Percentiles rank a stretch among this genome's conserved stretches.
These are phyloP conservation scores for Colletotrichum sidae DNA, from an alignment of 2,329 filamentous ascomycete species.

Conservation along the genomic window DNA sequence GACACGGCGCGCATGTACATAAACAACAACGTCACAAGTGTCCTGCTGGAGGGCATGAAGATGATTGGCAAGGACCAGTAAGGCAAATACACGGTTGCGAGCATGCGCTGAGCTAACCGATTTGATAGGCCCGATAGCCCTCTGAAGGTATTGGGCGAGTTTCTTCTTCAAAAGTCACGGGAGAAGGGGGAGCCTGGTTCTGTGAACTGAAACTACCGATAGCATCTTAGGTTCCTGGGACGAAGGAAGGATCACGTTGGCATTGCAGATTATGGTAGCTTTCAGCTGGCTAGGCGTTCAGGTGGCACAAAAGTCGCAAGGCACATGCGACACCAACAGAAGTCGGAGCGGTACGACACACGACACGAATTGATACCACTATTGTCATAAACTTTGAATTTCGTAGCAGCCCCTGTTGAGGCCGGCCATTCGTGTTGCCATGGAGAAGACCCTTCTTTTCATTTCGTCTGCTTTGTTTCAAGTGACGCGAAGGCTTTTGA, in stretches of 20 bases:
- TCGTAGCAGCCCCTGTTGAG: not conserved
- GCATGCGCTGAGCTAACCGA: constrained; percentile 7
- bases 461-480: constrained; percentile 30
- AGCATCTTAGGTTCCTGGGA: not conserved
- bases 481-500: not conserved
- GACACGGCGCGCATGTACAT: constrained; percentile 78
- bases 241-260: no score
- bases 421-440: constrained; percentile 10
- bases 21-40: constrained; percentile 76
- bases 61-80: constrained; percentile 77
- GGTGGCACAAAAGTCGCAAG: constrained; percentile 19
- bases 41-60: constrained; percentile 81
- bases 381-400: constrained; percentile 26
- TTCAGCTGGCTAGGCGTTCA: constrained; percentile 25
- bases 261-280: constrained; percentile 3
- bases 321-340: no score
- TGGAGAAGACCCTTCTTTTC: constrained; percentile 20
- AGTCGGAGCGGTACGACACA: not conserved
- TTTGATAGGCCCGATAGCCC: constrained; percentile 71
- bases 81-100: constrained; percentile 48
- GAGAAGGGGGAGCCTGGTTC: constrained; percentile 11
- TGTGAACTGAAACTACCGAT: not conserved
- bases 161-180: constrained; percentile 71
- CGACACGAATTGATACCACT: constrained; percentile 25
- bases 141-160: constrained; percentile 76